These are phyloP conservation scores for Wallacemonas sp. DNA, from an alignment of 208 protist genomes.

Conservation along the genomic window DNA sequence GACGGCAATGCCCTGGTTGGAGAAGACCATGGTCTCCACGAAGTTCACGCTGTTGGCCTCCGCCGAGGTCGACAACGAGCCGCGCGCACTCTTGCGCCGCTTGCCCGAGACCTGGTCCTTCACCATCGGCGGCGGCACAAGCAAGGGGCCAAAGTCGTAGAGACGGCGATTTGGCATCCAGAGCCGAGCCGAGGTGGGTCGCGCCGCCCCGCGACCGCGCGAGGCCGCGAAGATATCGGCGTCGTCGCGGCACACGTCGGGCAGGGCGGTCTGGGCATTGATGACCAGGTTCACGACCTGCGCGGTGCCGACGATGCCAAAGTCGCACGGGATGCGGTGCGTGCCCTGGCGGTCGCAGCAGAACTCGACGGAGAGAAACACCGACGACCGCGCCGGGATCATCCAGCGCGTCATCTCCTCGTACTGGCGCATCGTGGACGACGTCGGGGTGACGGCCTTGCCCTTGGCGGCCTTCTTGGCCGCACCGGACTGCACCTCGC, in stretches of 20 bases:
- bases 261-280: conserved; percentile 55
- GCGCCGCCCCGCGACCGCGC: conserved; percentile 34
- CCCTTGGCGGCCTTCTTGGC: conserved; percentile 40
- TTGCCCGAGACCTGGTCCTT: conserved; percentile 20
- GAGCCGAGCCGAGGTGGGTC: conserved; percentile 41
- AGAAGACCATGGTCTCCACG: conserved; percentile 82
- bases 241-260: conserved; percentile 87
- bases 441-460: conserved; percentile 27
- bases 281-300: conserved; percentile 65
- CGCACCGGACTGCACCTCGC: conserved; percentile 34
- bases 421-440: conserved; percentile 30
- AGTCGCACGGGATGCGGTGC: conserved; percentile 46
- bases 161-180: conserved; percentile 63
- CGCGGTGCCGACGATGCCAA: conserved; percentile 79
- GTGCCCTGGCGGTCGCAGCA: conserved; percentile 58
- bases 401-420: conserved; percentile 88
- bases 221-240: conserved; percentile 82
- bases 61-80: neutral
- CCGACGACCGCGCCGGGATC: conserved; percentile 61
- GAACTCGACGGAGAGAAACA: conserved; percentile 82
- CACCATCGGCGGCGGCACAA: conserved; percentile 54
- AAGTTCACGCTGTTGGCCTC: conserved; percentile 21
- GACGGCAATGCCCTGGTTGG: conserved; percentile 85
- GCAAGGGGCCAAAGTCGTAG: conserved; percentile 96
- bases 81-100: conserved; percentile 36